Evolutionary conservation across 768 basidiomycete species (phyloP), one percentile per base, ranked within the genome.

Genomic region (Hirschioporus abietinus): DNA sequence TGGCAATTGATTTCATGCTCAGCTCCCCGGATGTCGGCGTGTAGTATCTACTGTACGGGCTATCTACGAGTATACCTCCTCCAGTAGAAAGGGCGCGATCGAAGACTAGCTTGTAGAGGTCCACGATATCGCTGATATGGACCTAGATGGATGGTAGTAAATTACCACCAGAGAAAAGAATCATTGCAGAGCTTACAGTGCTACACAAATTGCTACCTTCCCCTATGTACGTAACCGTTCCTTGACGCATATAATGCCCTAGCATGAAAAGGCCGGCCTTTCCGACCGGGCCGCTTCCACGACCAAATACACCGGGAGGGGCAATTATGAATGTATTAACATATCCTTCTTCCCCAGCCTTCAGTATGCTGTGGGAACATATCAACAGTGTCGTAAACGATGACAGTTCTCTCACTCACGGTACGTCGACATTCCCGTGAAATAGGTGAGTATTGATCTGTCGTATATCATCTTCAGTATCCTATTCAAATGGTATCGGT

Each of bases 311-410:
- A 17, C 60, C 60, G 30, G 60, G 60, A 61, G 60, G 60, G 12
- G 25, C 24, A 18, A 61, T 24, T 3, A 61, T 61, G 60, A 25
- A 61, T 2, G 5, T 61, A 7, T 61, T 61, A 23, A 61, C 60
- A 24, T 61, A 61, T 3, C 60, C 60, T 23, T 61, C 60, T 61
- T 61, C 60, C 60, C 60, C 60, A 17, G 60, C 60, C 60, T 61
- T 61, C 15, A 61, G 60, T 15, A 24, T 61, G 3, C 60, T 61
- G 18, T 17, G 23, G 60, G 9, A 24, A 17, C 12, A 18, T 17
- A 25, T 61, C 1, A 24, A 26, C 9, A 26, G 25, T 9, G 5
- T 18, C 60, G 15, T 25, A 8, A 61, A 15, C 12, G 23, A 61
- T 25, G 30, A 18, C 9, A 25, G 20, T 61, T 15, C 30, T 12